Conservation (phyloP, 345 rosid species). For the Sisymbrium irio region DNA sequence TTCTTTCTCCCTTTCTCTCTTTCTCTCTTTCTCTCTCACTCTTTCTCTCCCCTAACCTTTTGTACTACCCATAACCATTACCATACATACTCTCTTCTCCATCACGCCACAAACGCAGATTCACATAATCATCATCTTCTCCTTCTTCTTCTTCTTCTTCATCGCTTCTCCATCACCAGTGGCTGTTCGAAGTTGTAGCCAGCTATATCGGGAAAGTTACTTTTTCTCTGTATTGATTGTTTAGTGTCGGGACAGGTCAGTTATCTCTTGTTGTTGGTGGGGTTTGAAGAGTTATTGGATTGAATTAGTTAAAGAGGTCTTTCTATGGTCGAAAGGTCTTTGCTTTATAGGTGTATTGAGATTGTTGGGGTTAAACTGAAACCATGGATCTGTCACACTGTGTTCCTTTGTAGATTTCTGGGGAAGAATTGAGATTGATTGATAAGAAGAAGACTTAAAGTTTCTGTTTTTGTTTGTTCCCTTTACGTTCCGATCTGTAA, state of each 20-base stretch:
- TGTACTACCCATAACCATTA: slow-evolving; percentile 42
- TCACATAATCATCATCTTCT: slow-evolving; percentile 39
- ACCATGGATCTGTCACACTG: slow-evolving; percentile 57
- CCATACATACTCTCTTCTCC: slow-evolving; percentile 29
- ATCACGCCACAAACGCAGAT: slow-evolving; percentile 36
- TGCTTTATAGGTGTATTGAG: slow-evolving; percentile 18
- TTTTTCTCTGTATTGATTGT: background rate
- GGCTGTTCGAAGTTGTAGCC: background rate
- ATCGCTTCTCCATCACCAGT: background rate
- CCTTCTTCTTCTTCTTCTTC: slow-evolving; percentile 24
- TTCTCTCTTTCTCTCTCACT: slow-evolving; percentile 8
- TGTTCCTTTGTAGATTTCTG: slow-evolving; percentile 59
- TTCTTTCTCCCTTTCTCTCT: background rate
- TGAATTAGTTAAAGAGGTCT: background rate
- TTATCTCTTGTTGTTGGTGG: background rate
- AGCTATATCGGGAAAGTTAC: slow-evolving; percentile 4
- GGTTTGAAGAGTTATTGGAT: background rate
- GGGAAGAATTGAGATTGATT: slow-evolving; percentile 69
- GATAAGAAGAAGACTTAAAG: slow-evolving; percentile 15
- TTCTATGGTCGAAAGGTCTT: slow-evolving; percentile 18
- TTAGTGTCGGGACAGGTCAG: slow-evolving; percentile 14
- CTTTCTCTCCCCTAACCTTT: slow-evolving; percentile 36
- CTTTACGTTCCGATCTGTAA: slow-evolving; percentile 43
- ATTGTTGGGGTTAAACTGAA: slow-evolving; percentile 53
- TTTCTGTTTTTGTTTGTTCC: slow-evolving; percentile 16